A percentile compares a stretch with the other conserved stretches of the same genome.
Conservation (phyloP, 2,329 filamentous ascomycete species). For the Penicillium expansum region DNA sequence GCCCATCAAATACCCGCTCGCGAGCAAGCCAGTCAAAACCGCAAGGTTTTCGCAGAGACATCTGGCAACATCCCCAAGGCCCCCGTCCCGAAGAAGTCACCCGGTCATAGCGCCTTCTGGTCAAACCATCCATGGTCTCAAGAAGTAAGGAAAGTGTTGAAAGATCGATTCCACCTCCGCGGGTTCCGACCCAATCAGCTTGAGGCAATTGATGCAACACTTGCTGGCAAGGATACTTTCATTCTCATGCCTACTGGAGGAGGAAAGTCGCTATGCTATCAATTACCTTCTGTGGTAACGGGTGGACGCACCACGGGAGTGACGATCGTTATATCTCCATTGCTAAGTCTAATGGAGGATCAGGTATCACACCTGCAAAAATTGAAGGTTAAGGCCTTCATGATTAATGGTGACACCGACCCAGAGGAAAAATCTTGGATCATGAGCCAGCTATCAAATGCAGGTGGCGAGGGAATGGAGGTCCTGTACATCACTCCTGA, state of each 20-base stretch:
- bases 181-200: conserved; percentile 90
- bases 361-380: conserved; percentile 80
- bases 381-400: conserved; percentile 72
- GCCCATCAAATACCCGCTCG: conserved; percentile 16
- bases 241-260: conserved; percentile 97
- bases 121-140: conserved; percentile 75
- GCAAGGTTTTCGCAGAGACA: conserved; percentile 43
- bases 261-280: conserved; percentile 95
- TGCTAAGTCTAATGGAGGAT: conserved; percentile 95
- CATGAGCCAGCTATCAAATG: conserved; percentile 60
- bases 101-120: conserved; percentile 40
- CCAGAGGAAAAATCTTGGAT: conserved; percentile 63
- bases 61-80: conserved; percentile 38
- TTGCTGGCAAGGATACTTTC: conserved; percentile 84
- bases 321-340: conserved; percentile 89
- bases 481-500: conserved; percentile 95
- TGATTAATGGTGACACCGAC: conserved; percentile 76
- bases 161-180: conserved; percentile 76
- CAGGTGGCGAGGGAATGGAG: conserved; percentile 73
- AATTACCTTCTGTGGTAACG: conserved; percentile 80
- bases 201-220: conserved; percentile 91
- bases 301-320: conserved; percentile 78
- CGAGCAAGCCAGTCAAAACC: conserved; percentile 20
- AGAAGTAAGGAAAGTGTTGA: conserved; percentile 77
- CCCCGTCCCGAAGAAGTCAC: conserved; percentile 33